phyloP scores from a whole-genome alignment of 257 asterid genomes.

The Ilex aquifolium region DNA sequence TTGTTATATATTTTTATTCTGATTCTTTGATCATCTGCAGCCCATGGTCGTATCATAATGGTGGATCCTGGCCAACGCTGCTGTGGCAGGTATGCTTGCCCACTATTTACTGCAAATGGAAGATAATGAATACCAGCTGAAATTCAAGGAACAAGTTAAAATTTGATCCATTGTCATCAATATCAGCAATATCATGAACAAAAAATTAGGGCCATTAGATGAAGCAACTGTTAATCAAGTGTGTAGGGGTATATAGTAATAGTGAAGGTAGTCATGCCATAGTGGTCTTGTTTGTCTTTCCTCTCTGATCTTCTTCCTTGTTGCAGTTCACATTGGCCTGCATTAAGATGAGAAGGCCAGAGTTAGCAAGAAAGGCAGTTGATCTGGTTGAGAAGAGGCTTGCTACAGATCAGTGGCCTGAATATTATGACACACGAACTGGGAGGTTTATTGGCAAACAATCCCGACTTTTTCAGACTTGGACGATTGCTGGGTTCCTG shows the following conservation, averaged over 20 bases:
- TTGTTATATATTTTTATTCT: neutral
- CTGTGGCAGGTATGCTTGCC: conserved; percentile 35
- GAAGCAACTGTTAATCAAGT: too few relatives aligned
- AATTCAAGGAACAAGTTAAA: neutral
- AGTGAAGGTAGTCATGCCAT: neutral
- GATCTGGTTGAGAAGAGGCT: conserved; percentile 36
- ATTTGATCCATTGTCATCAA: too few relatives aligned
- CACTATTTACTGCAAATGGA: neutral
- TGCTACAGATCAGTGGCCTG: conserved; percentile 35
- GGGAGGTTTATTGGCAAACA: conserved; percentile 39
- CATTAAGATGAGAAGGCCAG: conserved; percentile 38
- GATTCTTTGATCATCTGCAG: conserved; percentile 15
- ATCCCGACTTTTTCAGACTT: conserved; percentile 31
- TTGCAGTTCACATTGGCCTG: conserved; percentile 42
- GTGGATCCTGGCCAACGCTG: conserved; percentile 47
- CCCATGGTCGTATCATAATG: conserved; percentile 45
- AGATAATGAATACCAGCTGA: neutral
- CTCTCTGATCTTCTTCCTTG: neutral
- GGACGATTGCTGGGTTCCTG: conserved; percentile 42
- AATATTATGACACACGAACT: conserved; percentile 33
- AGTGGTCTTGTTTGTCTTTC: neutral
- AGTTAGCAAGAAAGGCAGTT: conserved; percentile 27
- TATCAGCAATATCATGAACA: too few relatives aligned
- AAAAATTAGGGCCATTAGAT: too few relatives aligned
- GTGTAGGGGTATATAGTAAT: neutral